Conservation (phyloP, 2,329 filamentous ascomycete species). For the Dactylellina drechsleri region DNA sequence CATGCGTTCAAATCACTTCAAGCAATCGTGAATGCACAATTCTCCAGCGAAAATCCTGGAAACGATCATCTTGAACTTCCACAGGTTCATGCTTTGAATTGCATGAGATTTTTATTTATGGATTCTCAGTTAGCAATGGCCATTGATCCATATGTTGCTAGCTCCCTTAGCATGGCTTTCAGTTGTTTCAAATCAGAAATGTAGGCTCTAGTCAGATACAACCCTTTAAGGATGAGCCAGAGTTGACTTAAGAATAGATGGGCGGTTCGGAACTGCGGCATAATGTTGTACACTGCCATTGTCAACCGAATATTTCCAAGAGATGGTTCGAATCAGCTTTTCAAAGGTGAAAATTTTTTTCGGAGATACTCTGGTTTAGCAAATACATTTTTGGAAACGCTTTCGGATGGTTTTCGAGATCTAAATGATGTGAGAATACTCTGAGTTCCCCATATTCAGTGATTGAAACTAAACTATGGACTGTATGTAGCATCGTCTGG, state of each 20-base stretch:
- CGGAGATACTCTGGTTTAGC: constrained; percentile 36
- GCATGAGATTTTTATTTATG: constrained; percentile 89
- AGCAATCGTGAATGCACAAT: constrained; percentile 58
- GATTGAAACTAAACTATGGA: constrained; percentile 1
- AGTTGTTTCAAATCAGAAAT: constrained; percentile 80
- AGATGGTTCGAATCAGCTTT: constrained; percentile 31
- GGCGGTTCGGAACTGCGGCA: constrained; percentile 92
- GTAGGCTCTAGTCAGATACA: constrained; percentile 64
- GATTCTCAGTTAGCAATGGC: constrained; percentile 78
- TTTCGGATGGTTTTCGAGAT: constrained; percentile 37
- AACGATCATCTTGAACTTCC: constrained; percentile 71
- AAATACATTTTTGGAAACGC: constrained; percentile 24
- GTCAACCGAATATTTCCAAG: constrained; percentile 75
- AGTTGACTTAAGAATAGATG: constrained; percentile 64
- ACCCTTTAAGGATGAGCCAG: constrained; percentile 54
- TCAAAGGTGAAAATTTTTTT: constrained; percentile 36
- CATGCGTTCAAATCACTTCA: constrained; percentile 35
- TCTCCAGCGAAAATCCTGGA: constrained; percentile 52
- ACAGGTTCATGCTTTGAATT: constrained; percentile 95
- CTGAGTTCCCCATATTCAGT: background rate
- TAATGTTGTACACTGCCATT: constrained; percentile 86
- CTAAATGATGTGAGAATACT: constrained; percentile 34
- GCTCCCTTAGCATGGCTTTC: constrained; percentile 81
- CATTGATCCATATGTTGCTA: constrained; percentile 78
- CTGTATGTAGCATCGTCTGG: constrained; percentile 59